These are phyloP conservation scores for Cercophora newfieldiana DNA, from an alignment of 495 filamentous ascomycete genomes.

Conservation along the genomic window DNA sequence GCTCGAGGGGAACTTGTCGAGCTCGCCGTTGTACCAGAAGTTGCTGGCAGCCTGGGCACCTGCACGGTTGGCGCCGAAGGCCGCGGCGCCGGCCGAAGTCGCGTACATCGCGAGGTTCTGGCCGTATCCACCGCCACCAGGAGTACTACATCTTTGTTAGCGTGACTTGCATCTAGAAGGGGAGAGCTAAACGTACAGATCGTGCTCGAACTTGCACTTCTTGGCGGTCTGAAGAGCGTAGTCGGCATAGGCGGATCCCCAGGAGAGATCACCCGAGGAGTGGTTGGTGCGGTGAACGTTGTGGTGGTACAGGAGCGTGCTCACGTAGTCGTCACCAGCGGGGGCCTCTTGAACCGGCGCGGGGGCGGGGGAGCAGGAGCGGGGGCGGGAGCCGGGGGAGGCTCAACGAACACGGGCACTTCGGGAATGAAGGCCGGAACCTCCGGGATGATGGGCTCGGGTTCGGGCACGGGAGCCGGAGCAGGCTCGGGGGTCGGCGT, in stretches of 20 bases:
- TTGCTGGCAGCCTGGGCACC: slow-evolving; percentile 68
- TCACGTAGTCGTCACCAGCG: slow-evolving; percentile 32
- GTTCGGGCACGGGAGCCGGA: slow-evolving; percentile 12
- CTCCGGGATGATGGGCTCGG: slow-evolving; percentile 14
- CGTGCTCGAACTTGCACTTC: slow-evolving; percentile 71
- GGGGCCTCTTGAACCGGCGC: slow-evolving; percentile 21
- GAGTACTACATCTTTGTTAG: slow-evolving; percentile 33
- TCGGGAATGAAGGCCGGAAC: not conserved
- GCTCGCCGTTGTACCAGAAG: slow-evolving; percentile 83
- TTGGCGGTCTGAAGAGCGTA: slow-evolving; percentile 53
- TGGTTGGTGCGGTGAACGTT: slow-evolving; percentile 87
- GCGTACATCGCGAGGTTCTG: slow-evolving; percentile 74
- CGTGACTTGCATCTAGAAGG: not conserved
- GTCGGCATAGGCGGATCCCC: slow-evolving; percentile 60
- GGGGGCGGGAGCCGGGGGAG: slow-evolving; percentile 16
- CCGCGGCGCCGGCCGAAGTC: slow-evolving; percentile 26
- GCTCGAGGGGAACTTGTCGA: slow-evolving; percentile 41
- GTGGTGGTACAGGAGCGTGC: slow-evolving; percentile 64
- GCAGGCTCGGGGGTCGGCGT: slow-evolving; percentile 22
- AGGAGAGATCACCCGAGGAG: slow-evolving; percentile 63
- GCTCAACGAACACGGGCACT: not conserved
- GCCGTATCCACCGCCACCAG: slow-evolving; percentile 68
- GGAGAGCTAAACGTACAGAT: slow-evolving; percentile 67
- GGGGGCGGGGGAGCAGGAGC: slow-evolving; percentile 23
- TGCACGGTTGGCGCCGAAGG: slow-evolving; percentile 41